Evolutionary conservation across 1,139 yeast genomes (phyloP).

Genomic region (Eremothecium gossypii): DNA sequence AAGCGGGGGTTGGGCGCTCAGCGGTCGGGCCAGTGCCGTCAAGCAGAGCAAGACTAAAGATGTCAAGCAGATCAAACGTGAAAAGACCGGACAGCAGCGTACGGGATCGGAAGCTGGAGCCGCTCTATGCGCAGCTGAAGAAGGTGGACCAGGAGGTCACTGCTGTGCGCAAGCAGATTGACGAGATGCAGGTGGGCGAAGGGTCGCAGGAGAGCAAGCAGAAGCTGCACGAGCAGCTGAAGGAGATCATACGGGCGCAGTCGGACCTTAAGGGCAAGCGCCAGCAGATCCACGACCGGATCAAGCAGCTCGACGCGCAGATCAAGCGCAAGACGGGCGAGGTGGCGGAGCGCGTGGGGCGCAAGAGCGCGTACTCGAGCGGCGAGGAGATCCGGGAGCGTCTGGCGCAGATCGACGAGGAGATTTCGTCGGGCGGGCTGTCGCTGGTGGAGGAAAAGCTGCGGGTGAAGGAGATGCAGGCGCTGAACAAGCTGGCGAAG

Average conservation of each 20-base stretch:
- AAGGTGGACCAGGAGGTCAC: slow-evolving; percentile 45
- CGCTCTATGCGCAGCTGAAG: slow-evolving; percentile 59
- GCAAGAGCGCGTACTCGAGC: slow-evolving; percentile 50
- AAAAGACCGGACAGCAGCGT: slow-evolving; percentile 65
- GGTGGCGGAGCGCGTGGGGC: slow-evolving; percentile 39
- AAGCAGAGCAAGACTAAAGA: neutral
- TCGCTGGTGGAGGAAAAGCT: slow-evolving; percentile 89
- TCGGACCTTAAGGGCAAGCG: slow-evolving; percentile 63
- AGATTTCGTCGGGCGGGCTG: slow-evolving; percentile 71
- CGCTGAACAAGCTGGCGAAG: slow-evolving; percentile 72
- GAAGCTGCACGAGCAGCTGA: slow-evolving; percentile 56
- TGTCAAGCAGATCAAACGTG: slow-evolving; percentile 27
- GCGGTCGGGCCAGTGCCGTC: too few species aligned
- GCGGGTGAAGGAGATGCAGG: slow-evolving; percentile 74
- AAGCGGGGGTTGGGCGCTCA: too few species aligned
- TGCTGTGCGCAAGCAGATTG: slow-evolving; percentile 30
- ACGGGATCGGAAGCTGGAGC: slow-evolving; percentile 50
- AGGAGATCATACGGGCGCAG: slow-evolving; percentile 57
- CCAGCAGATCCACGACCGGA: slow-evolving; percentile 58
- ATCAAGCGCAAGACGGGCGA: slow-evolving; percentile 74
- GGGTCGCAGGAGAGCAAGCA: slow-evolving; percentile 46
- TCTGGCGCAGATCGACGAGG: slow-evolving; percentile 59
- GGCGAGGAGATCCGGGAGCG: slow-evolving; percentile 73
- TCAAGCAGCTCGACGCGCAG: slow-evolving; percentile 59
- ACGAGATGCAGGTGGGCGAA: slow-evolving; percentile 34